phyloP scores from a whole-genome alignment of 306 rosid species.

The Prunus mira region DNA sequence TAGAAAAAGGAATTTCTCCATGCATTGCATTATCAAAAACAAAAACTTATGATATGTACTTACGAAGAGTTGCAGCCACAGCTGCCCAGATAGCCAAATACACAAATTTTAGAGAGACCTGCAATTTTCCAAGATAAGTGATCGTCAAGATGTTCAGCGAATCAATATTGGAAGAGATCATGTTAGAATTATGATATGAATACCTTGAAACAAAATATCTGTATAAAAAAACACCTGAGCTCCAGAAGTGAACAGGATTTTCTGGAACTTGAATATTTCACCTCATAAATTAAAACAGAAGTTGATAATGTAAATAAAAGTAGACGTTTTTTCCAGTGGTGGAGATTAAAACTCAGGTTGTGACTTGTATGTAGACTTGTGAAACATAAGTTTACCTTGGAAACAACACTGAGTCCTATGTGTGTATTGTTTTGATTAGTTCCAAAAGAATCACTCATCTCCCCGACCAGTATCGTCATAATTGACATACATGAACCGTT shows the following conservation, averaged over 20 bases:
- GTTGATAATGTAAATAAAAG: not conserved
- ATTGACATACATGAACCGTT: constrained; percentile 64
- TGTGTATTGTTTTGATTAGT: constrained; percentile 36
- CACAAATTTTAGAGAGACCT: constrained; percentile 67
- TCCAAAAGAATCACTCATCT: constrained; percentile 62
- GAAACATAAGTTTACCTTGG: constrained; percentile 46
- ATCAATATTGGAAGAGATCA: not conserved
- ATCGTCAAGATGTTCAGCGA: not conserved
- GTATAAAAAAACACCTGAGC: not conserved
- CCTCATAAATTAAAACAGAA: not conserved
- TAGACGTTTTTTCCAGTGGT: not conserved
- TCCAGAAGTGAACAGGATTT: not conserved
- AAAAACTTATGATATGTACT: constrained; percentile 16
- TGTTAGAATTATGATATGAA: not conserved
- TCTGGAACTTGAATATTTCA: not conserved
- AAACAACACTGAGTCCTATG: constrained; percentile 37
- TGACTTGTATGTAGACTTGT: not conserved
- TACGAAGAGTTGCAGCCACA: constrained; percentile 70
- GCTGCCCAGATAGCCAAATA: constrained; percentile 63
- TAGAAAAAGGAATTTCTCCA: not conserved
- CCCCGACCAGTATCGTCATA: constrained; percentile 68
- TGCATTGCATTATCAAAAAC: not conserved
- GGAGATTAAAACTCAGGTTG: not conserved
- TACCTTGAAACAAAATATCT: not conserved
- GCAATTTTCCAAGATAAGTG: constrained; percentile 17